Evolutionary conservation across 2,329 filamentous ascomycete species (phyloP), one percentile per base, ranked within the genome.

Genomic region (Xylaria sp.): DNA sequence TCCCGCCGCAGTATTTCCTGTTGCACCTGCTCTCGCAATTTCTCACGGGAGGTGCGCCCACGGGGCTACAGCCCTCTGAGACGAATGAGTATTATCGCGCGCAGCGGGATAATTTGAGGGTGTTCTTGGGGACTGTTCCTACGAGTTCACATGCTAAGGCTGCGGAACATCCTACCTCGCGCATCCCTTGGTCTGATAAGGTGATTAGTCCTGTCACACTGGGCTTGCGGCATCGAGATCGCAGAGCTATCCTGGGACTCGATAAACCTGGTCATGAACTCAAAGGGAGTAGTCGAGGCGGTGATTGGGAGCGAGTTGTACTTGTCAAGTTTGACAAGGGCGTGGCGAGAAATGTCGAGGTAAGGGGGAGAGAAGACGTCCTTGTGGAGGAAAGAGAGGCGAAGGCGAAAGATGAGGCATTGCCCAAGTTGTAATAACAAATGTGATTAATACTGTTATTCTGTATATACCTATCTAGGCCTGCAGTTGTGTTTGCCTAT

Each of bases 1-100:
- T 96, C 73, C 95, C 95, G 3, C 95, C 95, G 0, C 95, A 98
- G 73, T 90, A 89, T 73, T 93, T 91, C 76, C 83, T 95, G 3
- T 81, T 92, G 11, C 78, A 82, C 35, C 77, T 91, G 0, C 76
- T 92, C 1, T 75, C 83, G 0, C 78, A 77, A 1, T 86, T 87
- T 68, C 77, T 90, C 15, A 74, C 72, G 3, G 76, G n/a, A n/a
- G n/a, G 78, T 28, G 70, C 66, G 15, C 71, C 66, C 12, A 69
- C 73, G 0, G 74, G 69, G 0, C 1, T 59, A 69, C 2, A 55
- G 61, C 1, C 67, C 70, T 8, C 70, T 15, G 71, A 69, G 1
- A 62, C 71, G 1, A 60, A 67, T 19, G 71, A 49, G 47, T 60
- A 81, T 67, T 87, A 72, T 73, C 79, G 72, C 37, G 67, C 69